Evolutionary conservation across 495 filamentous ascomycete genomes (phyloP).

Genomic region (Pyrenula aspistea): DNA sequence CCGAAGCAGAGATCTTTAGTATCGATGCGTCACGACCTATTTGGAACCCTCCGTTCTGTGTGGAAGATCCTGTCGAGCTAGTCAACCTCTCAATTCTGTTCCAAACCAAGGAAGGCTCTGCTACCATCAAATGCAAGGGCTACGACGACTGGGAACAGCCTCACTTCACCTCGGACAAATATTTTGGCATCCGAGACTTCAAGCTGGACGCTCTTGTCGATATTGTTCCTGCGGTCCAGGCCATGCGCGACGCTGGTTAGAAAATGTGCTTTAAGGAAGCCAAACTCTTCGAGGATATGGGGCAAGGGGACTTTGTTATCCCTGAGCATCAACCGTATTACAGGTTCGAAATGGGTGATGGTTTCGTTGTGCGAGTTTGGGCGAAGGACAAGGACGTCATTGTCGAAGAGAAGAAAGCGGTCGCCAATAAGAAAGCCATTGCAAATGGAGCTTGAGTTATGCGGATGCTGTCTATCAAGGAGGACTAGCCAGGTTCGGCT

Average conservation of each 20-base stretch:
- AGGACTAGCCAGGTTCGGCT: too few species aligned
- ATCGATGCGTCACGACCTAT: background rate
- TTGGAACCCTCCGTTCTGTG: background rate
- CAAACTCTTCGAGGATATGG: background rate
- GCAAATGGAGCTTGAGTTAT: background rate
- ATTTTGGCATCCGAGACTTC: background rate
- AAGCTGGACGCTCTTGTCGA: background rate
- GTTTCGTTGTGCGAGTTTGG: background rate
- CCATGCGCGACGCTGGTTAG: background rate
- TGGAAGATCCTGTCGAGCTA: background rate
- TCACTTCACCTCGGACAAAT: background rate
- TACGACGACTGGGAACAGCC: background rate
- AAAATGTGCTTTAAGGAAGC: background rate
- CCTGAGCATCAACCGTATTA: background rate
- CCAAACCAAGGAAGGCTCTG: background rate
- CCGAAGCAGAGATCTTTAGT: background rate
- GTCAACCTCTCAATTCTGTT: background rate
- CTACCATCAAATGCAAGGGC: background rate
- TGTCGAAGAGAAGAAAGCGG: background rate
- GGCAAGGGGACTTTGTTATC: background rate
- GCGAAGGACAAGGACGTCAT: background rate
- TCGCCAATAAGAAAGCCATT: background rate
- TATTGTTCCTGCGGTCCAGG: background rate
- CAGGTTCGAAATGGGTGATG: background rate
- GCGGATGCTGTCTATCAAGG: background rate